Percentiles rank a stretch among this genome's conserved stretches.
These are phyloP conservation scores for Pseudogymnoascus sp. DNA, from an alignment of 2,329 filamentous ascomycete genomes.

Conservation along the genomic window DNA sequence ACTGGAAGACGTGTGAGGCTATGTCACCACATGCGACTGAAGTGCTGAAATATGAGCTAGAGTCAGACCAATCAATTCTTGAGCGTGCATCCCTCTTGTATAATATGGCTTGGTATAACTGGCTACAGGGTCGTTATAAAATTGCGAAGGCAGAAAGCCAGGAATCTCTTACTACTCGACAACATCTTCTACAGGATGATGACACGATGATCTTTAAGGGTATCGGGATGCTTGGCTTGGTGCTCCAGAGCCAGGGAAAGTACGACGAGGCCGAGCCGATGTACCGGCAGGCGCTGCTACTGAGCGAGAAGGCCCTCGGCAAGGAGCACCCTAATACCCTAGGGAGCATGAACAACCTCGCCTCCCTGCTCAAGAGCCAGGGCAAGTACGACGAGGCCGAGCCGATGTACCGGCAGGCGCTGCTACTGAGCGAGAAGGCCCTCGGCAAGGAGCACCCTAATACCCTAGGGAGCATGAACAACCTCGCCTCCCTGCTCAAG, in stretches of 20 bases:
- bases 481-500: constrained; percentile 11
- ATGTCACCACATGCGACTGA: background rate
- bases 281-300: background rate
- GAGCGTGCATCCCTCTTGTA: no score
- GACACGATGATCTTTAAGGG: no score
- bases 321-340: background rate
- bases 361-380: no score
- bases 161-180: no score
- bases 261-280: background rate
- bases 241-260: background rate
- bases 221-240: constrained; percentile 10
- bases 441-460: constrained; percentile 15
- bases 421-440: constrained; percentile 10
- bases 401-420: constrained; percentile 9
- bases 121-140: no score
- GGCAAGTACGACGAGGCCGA: no score
- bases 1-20: constrained; percentile 20
- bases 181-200: no score
- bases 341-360: no score
- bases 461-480: constrained; percentile 17
- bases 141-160: no score
- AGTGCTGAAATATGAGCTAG: background rate
- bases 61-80: no score
- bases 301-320: background rate
- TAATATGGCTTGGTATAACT: no score